Percentiles rank a stretch among this genome's conserved stretches.
These are phyloP conservation scores for Polygonum aviculare DNA, from an alignment of 148 eudicot species.

Conservation along the genomic window DNA sequence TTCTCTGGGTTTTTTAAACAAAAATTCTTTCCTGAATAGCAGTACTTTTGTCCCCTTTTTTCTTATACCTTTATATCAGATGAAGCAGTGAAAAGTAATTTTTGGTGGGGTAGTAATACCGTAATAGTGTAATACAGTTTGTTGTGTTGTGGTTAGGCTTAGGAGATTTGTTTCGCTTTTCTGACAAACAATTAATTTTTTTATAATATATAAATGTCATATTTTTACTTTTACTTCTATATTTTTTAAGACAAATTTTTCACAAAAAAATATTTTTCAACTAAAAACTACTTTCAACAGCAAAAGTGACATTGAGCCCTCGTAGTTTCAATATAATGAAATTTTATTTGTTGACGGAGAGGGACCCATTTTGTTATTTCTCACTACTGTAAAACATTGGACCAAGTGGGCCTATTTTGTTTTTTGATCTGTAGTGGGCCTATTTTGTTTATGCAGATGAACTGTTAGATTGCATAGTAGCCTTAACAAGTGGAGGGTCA, in stretches of 20 bases:
- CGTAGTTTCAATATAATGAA: too few species aligned
- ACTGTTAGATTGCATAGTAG: background rate
- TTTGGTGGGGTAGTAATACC: constrained; percentile 1
- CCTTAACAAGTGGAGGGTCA: too few species aligned
- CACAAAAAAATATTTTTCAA: too few species aligned
- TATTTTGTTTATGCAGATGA: background rate
- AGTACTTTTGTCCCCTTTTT: background rate
- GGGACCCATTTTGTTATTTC: background rate
- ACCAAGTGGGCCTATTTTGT: background rate
- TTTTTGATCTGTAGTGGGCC: background rate
- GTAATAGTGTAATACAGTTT: background rate
- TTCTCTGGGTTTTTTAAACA: background rate
- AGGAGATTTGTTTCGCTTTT: background rate
- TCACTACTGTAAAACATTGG: background rate
- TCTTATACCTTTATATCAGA: background rate
- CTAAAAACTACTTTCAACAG: too few species aligned
- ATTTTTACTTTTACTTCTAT: too few species aligned
- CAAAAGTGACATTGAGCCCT: too few species aligned
- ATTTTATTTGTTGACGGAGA: background rate
- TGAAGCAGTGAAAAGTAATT: background rate
- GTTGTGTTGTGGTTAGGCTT: background rate
- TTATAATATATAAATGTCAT: too few species aligned
- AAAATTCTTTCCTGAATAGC: background rate
- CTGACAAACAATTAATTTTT: too few species aligned
- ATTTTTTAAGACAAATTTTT: too few species aligned